Evolutionary conservation across 257 asterid species (phyloP).

Genomic region (Gentiana macrophylla): DNA sequence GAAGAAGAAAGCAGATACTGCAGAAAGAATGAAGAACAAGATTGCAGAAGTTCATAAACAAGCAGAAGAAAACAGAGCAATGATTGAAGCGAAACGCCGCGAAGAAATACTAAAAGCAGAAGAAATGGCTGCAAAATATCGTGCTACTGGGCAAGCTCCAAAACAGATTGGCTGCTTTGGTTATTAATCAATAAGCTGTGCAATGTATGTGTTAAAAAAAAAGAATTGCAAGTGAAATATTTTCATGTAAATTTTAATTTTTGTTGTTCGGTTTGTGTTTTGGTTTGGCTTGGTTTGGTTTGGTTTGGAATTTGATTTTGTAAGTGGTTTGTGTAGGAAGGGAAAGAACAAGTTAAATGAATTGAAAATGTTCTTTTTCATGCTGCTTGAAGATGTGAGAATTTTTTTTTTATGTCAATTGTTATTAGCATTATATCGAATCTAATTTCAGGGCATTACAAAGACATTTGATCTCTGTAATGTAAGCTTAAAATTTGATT

Average conservation of each 20-base stretch:
- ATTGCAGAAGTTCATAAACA: conserved; percentile 56
- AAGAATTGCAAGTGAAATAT: no score
- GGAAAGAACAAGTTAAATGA: not conserved
- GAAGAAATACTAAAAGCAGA: conserved; percentile 56
- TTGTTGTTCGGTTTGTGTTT: conserved; percentile 3
- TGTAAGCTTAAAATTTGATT: no score
- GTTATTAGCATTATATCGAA: no score
- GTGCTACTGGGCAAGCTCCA: conserved; percentile 55
- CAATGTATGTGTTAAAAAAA: no score
- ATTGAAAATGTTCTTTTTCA: no score
- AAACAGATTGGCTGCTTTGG: conserved; percentile 61
- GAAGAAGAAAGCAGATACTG: conserved; percentile 66
- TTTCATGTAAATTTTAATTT: conserved; percentile 5
- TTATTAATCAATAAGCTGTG: conserved; percentile 5
- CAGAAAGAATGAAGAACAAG: conserved; percentile 55
- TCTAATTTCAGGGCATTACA: no score
- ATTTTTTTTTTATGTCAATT: no score
- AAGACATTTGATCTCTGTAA: no score
- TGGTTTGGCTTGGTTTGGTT: conserved; percentile 4
- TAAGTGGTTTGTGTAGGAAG: conserved; percentile 9
- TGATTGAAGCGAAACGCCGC: conserved; percentile 42
- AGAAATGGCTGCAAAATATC: conserved; percentile 57
- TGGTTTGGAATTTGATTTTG: not conserved
- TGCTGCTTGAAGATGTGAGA: no score
- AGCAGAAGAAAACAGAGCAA: conserved; percentile 75